Conservation (phyloP, 1,284 basidiomycete species). For the Ceratobasidium sp. region DNA sequence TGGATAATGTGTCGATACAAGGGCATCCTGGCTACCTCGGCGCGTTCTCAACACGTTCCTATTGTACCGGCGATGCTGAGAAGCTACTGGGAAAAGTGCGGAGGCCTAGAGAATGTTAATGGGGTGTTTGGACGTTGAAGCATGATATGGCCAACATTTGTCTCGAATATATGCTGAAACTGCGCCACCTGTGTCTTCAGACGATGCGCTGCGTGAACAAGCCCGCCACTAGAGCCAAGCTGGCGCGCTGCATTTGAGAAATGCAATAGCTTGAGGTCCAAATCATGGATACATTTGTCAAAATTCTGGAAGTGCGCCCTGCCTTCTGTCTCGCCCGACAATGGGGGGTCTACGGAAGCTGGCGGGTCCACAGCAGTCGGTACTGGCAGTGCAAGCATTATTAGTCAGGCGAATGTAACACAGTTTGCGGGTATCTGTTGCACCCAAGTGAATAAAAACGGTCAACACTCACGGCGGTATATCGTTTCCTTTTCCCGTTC, state of each 20-base stretch:
- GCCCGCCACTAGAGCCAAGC: slow-evolving; percentile 48
- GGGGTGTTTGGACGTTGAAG: too few relatives aligned
- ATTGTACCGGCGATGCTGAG: slow-evolving; percentile 8
- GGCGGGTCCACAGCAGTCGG: not conserved
- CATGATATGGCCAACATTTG: slow-evolving; percentile 43
- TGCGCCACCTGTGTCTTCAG: slow-evolving; percentile 47
- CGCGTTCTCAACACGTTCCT: slow-evolving; percentile 52
- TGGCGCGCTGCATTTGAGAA: slow-evolving; percentile 49
- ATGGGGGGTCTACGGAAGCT: not conserved
- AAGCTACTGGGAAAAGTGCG: slow-evolving; percentile 12
- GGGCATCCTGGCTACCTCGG: too few relatives aligned
- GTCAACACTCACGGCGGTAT: slow-evolving; percentile 38
- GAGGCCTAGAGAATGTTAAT: not conserved
- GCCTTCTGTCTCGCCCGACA: slow-evolving; percentile 10
- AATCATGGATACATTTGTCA: slow-evolving; percentile 14
- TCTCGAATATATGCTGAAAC: slow-evolving; percentile 49
- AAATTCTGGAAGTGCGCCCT: slow-evolving; percentile 27
- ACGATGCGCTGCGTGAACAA: slow-evolving; percentile 46
- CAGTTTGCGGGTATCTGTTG: too few relatives aligned
- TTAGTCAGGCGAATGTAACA: too few relatives aligned
- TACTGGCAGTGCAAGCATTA: too few relatives aligned
- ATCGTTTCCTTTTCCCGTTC: slow-evolving; percentile 55
- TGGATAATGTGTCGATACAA: too few relatives aligned
- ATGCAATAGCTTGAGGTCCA: slow-evolving; percentile 47
- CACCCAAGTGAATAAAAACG: too few relatives aligned